Evolutionary conservation across 768 basidiomycete species (phyloP).

Genomic region (Suillus hirtellus): DNA sequence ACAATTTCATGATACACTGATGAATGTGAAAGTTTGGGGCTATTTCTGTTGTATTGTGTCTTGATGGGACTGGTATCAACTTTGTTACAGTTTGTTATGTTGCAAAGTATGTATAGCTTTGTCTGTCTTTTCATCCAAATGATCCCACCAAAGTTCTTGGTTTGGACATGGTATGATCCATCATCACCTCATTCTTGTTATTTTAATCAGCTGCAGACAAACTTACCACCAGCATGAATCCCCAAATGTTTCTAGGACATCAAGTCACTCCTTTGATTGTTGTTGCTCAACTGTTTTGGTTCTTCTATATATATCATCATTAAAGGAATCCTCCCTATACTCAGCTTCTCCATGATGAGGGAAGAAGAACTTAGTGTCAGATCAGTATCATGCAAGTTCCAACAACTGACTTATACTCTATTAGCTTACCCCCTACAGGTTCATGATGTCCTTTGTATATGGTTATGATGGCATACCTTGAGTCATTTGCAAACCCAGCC

Average conservation of each 20-base stretch:
- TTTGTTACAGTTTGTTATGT: not conserved
- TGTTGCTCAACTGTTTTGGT: no score
- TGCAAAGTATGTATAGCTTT: not conserved
- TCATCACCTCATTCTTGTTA: constrained; percentile 7
- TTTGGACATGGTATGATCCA: not conserved
- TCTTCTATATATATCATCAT: no score
- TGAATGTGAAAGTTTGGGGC: not conserved
- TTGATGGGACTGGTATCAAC: not conserved
- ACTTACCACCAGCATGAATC: no score
- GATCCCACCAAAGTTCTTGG: not conserved
- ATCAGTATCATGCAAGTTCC: constrained; percentile 55
- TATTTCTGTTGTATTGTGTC: not conserved
- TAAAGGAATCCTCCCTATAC: constrained; percentile 36
- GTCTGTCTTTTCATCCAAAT: not conserved
- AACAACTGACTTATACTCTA: not conserved
- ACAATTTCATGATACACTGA: not conserved
- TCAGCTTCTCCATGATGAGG: constrained; percentile 42
- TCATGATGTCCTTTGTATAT: constrained; percentile 38
- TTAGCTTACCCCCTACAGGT: constrained; percentile 18
- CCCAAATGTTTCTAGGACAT: no score
- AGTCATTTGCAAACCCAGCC: not conserved
- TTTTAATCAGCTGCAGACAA: not conserved
- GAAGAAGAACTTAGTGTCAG: constrained; percentile 19
- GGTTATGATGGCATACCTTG: constrained; percentile 33
- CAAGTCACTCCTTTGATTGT: no score